Evolutionary conservation across 192 early-diverging fungal species (phyloP), one percentile per base, ranked within the genome.

Genomic region (Podila verticillata): DNA sequence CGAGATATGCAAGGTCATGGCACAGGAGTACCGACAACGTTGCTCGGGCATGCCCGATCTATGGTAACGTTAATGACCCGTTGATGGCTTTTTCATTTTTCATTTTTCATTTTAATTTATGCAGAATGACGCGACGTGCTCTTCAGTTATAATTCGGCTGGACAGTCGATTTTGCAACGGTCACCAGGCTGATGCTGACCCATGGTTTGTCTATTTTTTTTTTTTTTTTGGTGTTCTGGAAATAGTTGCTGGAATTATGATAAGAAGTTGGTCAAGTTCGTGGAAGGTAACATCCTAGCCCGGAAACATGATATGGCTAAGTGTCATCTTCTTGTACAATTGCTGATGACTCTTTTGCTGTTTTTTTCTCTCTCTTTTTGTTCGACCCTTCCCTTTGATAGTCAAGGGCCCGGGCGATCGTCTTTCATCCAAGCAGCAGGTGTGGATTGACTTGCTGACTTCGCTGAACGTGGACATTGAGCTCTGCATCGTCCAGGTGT

Each of bases 321-420:
- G 6, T 19, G 47, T 19, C 2, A 7, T 57, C 44, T 56, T 28
- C n/a, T 31, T 15, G 15, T 28, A 15, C 24, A 12, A 66, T 39
- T 12, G 7, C 15, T 57, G 17, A 20, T 47, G 13, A 30, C 36
- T 34, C 29, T 24, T 30, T 30, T 13, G n/a, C n/a, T n/a, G n/a
- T n/a, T n/a, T n/a, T n/a, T n/a, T n/a, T n/a, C n/a, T n/a, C n/a
- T n/a, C n/a, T n/a, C n/a, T 35, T 62, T 12, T 10, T 63, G 44
- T 29, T 39, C 47, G 5, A 13, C 26, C 12, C 10, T 29, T 58
- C 48, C 24, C 49, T 31, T 13, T 31, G 7, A 48, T 58, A 87
- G 84, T 93, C 32, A 93, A 93, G 66, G 90, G 92, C 0, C 92
- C 92, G 10, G 88, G 85, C 4, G 92, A 93, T 77, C 88, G 78